Conservation (phyloP, 805 yeast genomes). For the Ogataea angusta region DNA sequence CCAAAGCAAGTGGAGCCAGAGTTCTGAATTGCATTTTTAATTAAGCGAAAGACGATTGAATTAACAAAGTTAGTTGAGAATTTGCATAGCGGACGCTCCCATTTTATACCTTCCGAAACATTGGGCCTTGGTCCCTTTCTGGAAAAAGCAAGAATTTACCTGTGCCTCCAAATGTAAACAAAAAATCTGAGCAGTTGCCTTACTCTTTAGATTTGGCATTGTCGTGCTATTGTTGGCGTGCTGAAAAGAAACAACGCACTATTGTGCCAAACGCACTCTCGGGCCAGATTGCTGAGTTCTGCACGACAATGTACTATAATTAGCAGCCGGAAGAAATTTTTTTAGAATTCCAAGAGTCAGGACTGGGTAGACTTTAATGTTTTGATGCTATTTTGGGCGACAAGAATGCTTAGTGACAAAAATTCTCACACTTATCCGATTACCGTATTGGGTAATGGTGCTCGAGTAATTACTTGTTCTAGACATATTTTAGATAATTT, state of each 20-base stretch:
- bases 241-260: constrained; percentile 1
- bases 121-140: constrained; percentile 1
- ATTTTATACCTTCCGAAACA: constrained; percentile 9
- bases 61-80: constrained; percentile 9
- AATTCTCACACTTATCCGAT: background rate
- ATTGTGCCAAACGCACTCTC: constrained; percentile 1
- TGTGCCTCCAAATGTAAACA: constrained; percentile 15
- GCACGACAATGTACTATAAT: constrained; percentile 5
- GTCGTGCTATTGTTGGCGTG: background rate
- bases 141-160: constrained; percentile 15
- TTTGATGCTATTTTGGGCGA: background rate
- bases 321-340: background rate
- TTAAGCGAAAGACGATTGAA: constrained; percentile 33
- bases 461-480: background rate
- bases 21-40: constrained; percentile 35
- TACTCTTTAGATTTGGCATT: constrained; percentile 1
- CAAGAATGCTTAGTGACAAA: background rate
- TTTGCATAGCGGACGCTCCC: constrained; percentile 1
- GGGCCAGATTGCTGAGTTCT: constrained; percentile 4
- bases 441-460: background rate
- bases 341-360: background rate
- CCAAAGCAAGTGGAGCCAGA: constrained; percentile 35
- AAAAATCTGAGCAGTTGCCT: constrained; percentile 6
- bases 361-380: background rate
- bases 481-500: background rate